phyloP scores from a whole-genome alignment of 345 rosid species.

The Pugionium cornutum region DNA sequence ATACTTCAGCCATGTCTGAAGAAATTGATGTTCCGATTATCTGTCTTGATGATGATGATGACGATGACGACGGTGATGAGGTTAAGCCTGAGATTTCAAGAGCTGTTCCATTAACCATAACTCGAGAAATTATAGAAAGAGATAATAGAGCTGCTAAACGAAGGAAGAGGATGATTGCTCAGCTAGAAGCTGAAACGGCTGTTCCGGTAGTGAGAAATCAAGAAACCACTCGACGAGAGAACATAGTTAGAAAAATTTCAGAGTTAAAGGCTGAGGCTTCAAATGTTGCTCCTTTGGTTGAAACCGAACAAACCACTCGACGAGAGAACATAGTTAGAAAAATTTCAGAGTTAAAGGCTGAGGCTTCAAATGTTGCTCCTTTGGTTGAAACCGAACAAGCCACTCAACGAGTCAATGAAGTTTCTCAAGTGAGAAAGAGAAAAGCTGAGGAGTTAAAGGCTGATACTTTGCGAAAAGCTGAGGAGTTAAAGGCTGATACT shows the following conservation, averaged over 20 bases:
- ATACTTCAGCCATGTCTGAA: not conserved
- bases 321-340: not conserved
- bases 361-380: not conserved
- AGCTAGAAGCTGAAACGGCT: not conserved
- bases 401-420: too few species aligned
- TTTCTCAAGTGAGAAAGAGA: too few species aligned
- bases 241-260: not conserved
- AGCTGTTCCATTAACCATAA: not conserved
- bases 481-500: too few species aligned
- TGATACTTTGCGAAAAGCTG: too few species aligned
- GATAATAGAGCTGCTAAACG: conserved; percentile 27
- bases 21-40: conserved; percentile 20
- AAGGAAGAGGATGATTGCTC: conserved; percentile 19
- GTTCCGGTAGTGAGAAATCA: conserved; percentile 1
- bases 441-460: too few species aligned
- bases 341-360: not conserved
- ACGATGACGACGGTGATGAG: conserved; percentile 1
- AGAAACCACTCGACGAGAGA: conserved; percentile 10
- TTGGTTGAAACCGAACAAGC: too few species aligned
- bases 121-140: conserved; percentile 16
- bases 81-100: conserved; percentile 11
- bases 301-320: too few species aligned
- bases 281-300: too few species aligned
- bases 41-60: conserved; percentile 25
- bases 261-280: not conserved